Conservation (phyloP, 345 rosid genomes). For the Eucalyptus camaldulensis region DNA sequence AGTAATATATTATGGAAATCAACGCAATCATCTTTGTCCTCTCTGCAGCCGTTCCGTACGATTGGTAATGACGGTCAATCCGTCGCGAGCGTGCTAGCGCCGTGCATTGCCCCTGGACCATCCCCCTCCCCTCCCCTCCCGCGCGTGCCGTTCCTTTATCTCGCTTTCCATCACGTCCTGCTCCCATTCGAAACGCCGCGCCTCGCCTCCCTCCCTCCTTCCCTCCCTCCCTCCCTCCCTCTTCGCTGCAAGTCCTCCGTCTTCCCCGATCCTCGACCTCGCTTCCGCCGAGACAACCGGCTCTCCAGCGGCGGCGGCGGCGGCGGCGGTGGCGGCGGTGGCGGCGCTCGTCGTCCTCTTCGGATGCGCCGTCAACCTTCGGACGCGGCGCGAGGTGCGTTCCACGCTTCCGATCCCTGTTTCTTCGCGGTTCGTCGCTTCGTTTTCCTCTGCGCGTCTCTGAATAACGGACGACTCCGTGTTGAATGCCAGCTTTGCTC, state of each 20-base stretch:
- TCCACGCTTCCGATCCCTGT: background rate
- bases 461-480: background rate
- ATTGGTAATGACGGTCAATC: background rate
- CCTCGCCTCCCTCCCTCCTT: background rate
- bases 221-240: background rate
- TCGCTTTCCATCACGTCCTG: background rate
- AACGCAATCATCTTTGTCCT: background rate
- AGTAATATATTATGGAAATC: background rate
- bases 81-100: background rate
- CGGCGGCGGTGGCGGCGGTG: background rate
- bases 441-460: background rate
- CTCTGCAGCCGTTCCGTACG: background rate
- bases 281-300: background rate
- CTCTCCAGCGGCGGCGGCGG: background rate
- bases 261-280: background rate
- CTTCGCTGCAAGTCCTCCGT: background rate
- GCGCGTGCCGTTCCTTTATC: background rate
- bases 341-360: background rate
- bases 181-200: background rate
- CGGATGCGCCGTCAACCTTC: background rate
- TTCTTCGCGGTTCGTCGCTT: background rate
- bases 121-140: background rate
- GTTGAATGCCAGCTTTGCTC: background rate
- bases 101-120: background rate
- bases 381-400: background rate